Evolutionary conservation across 139 green algal genomes (phyloP).

Genomic region (Diplosphaera chodatii): DNA sequence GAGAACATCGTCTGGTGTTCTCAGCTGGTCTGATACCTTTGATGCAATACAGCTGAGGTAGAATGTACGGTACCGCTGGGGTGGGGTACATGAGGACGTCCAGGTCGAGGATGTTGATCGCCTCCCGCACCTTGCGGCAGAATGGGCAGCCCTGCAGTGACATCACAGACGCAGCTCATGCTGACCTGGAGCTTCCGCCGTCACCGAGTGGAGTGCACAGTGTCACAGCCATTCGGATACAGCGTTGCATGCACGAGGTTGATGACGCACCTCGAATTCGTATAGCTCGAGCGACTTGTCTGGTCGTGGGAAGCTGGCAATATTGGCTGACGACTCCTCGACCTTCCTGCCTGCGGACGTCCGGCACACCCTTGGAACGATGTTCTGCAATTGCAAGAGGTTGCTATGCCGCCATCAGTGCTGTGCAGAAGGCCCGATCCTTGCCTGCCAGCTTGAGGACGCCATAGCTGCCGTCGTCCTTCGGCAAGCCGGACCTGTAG

Average conservation of each 20-base stretch:
- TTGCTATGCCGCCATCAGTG: too few relatives aligned
- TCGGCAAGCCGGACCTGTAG: constrained; percentile 31
- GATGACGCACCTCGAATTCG: constrained; percentile 28
- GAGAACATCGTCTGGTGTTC: too few relatives aligned
- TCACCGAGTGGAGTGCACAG: too few relatives aligned
- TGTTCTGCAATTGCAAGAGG: too few relatives aligned
- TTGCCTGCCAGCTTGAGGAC: constrained; percentile 20
- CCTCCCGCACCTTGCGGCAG: constrained; percentile 31
- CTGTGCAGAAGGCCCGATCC: too few relatives aligned
- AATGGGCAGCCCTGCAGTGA: constrained; percentile 11
- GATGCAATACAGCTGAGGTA: too few relatives aligned
- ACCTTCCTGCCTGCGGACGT: constrained; percentile 16
- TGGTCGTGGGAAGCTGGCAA: constrained; percentile 19
- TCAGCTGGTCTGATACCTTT: too few relatives aligned
- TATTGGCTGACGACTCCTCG: constrained; percentile 24
- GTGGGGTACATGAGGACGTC: constrained; percentile 73
- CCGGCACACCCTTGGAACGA: not conserved
- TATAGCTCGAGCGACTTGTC: constrained; percentile 27
- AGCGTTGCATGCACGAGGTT: too few relatives aligned
- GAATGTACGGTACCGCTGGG: constrained; percentile 19
- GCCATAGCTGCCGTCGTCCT: constrained; percentile 44
- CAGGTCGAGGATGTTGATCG: constrained; percentile 58
- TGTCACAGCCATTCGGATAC: too few relatives aligned
- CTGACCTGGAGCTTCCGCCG: too few relatives aligned
- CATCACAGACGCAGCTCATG: too few relatives aligned